Percentiles rank a stretch among this genome's conserved stretches.
These are phyloP conservation scores for Sphagnum fallax DNA, from an alignment of 228 moss, liverwort and hornwort species.

Conservation along the genomic window DNA sequence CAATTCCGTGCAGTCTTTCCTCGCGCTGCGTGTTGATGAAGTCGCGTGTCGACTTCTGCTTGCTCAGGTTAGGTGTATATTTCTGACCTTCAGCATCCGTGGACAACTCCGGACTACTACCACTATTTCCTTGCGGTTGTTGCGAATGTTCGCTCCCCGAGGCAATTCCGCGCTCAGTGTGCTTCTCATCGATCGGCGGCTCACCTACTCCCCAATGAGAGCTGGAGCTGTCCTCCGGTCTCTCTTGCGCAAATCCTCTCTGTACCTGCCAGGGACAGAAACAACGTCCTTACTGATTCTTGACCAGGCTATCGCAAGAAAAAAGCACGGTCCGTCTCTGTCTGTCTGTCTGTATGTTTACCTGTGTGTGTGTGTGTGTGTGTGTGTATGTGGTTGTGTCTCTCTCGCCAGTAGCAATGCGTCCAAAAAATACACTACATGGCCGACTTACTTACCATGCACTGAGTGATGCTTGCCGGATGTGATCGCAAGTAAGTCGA, in stretches of 20 bases:
- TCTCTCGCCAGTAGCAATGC: too few species aligned
- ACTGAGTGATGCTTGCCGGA: too few species aligned
- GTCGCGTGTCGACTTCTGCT: slow-evolving; percentile 65
- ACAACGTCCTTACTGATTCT: too few species aligned
- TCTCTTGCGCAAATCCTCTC: slow-evolving; percentile 33
- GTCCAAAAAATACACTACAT: too few species aligned
- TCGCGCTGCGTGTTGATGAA: slow-evolving; percentile 51
- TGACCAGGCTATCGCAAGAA: too few species aligned
- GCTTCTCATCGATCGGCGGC: slow-evolving; percentile 62
- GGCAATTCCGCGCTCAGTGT: slow-evolving; percentile 46
- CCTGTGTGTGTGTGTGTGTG: too few species aligned
- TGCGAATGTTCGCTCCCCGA: slow-evolving; percentile 6
- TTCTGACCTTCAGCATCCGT: slow-evolving; percentile 63
- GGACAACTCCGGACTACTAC: slow-evolving; percentile 11
- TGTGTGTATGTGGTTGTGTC: too few species aligned
- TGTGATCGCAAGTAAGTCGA: too few species aligned
- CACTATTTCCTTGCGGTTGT: neutral
- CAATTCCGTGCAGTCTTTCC: slow-evolving; percentile 33
- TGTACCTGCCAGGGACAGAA: neutral
- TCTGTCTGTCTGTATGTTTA: too few species aligned
- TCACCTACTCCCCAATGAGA: slow-evolving; percentile 68
- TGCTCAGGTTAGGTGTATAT: slow-evolving; percentile 48
- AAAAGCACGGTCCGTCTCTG: too few species aligned
- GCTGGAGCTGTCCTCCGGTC: slow-evolving; percentile 47
- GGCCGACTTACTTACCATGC: too few species aligned